phyloP scores from a whole-genome alignment of 2,329 filamentous ascomycete genomes.

The Fusarium pseudonygamai region DNA sequence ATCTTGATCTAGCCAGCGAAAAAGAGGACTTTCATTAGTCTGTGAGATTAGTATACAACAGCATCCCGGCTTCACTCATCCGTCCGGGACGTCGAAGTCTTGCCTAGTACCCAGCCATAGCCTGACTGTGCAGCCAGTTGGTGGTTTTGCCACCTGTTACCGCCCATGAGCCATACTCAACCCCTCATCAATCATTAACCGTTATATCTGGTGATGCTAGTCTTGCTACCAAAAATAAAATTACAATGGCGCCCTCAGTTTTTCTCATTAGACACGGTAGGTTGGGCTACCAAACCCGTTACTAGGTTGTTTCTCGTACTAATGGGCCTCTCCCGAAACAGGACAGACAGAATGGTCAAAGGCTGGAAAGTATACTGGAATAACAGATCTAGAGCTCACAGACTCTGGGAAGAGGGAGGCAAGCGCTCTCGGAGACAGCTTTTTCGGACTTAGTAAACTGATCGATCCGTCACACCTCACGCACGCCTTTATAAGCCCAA shows the following conservation, averaged over 20 bases:
- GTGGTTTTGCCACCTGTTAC: background rate
- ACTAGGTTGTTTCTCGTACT: accelerated
- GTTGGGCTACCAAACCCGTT: accelerated
- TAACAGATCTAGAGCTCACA: background rate
- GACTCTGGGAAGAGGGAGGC: background rate
- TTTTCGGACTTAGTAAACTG: background rate
- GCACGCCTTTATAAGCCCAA: background rate
- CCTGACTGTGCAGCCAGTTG: background rate
- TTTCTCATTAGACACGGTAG: background rate
- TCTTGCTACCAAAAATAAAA: accelerated
- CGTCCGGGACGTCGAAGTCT: accelerated
- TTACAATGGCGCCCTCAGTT: background rate
- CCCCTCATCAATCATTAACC: background rate
- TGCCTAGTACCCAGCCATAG: background rate
- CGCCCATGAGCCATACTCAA: background rate
- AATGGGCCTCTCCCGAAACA: background rate
- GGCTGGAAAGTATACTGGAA: background rate
- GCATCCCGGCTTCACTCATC: too few species aligned
- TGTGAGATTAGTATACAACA: too few species aligned
- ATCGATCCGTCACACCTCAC: background rate
- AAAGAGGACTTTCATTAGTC: too few species aligned
- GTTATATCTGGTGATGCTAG: accelerated
- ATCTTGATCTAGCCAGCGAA: too few species aligned
- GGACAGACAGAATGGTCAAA: background rate
- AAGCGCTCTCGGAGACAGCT: background rate